phyloP scores from a whole-genome alignment of 1,284 basidiomycete genomes.

The Phenoliferia sp. region DNA sequence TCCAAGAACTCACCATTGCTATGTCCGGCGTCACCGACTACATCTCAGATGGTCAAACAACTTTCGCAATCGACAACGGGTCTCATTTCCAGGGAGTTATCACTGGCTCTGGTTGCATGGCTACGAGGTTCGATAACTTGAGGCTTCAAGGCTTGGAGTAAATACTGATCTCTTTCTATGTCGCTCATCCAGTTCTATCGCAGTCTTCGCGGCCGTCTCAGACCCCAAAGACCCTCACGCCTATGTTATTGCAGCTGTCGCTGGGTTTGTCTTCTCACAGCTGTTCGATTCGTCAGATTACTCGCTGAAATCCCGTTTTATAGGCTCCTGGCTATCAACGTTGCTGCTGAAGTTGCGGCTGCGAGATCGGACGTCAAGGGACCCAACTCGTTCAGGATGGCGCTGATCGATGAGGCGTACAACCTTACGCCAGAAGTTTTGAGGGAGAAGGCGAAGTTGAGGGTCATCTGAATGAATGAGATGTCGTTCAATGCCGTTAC shows the following conservation, averaged over 20 bases:
- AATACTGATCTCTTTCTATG: background rate
- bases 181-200: constrained; percentile 40
- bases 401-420: constrained; percentile 76
- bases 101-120: constrained; percentile 86
- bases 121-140: constrained; percentile 60
- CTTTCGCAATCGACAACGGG: constrained; percentile 70
- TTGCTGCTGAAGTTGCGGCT: constrained; percentile 78
- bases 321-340: constrained; percentile 72
- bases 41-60: constrained; percentile 71
- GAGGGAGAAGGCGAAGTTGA: background rate
- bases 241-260: constrained; percentile 59
- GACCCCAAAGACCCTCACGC: constrained; percentile 50
- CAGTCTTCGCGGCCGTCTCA: constrained; percentile 53
- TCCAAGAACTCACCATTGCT: constrained; percentile 68
- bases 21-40: constrained; percentile 81
- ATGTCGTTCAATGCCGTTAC: too few relatives aligned
- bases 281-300: background rate
- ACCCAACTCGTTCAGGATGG: constrained; percentile 80
- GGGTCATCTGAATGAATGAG: too few relatives aligned
- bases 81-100: constrained; percentile 68
- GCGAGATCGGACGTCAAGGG: constrained; percentile 65
- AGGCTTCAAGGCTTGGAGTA: too few relatives aligned
- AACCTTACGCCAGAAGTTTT: constrained; percentile 46
- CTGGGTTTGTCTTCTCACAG: constrained; percentile 54
- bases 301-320: background rate